These are phyloP conservation scores for Aspergillus calidoustus DNA, from an alignment of 2,329 filamentous ascomycete species.

Conservation along the genomic window DNA sequence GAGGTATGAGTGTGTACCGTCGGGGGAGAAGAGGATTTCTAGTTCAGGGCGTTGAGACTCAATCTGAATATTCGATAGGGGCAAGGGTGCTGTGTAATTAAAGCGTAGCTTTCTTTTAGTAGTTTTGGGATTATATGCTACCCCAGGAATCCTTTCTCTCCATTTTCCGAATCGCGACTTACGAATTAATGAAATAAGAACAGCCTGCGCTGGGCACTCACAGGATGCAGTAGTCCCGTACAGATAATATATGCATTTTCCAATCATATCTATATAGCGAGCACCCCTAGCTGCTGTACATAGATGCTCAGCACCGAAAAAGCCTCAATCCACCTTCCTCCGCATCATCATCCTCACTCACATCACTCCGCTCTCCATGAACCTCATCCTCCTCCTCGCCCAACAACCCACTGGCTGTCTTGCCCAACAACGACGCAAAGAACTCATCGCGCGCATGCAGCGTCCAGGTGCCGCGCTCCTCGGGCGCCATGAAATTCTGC, in stretches of 20 bases:
- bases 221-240: not conserved
- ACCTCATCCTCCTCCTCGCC: constrained; percentile 61
- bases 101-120: not conserved
- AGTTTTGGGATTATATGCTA: too few relatives aligned
- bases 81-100: not conserved
- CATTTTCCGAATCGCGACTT: constrained; percentile 1
- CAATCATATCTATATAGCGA: not conserved
- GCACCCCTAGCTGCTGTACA: constrained; percentile 7
- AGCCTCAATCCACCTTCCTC: constrained; percentile 40
- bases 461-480: constrained; percentile 81
- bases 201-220: not conserved
- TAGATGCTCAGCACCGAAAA: constrained; percentile 29
- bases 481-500: constrained; percentile 96
- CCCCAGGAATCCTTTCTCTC: not conserved
- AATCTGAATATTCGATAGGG: not conserved
- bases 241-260: not conserved
- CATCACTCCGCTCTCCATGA: constrained; percentile 38
- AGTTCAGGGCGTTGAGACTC: not conserved
- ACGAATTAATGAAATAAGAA: not conserved
- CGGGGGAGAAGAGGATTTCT: not conserved
- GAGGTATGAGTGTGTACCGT: constrained; percentile 18
- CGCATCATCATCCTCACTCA: constrained; percentile 31
- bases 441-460: constrained; percentile 76
- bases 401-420: constrained; percentile 65
- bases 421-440: constrained; percentile 74